phyloP scores from a whole-genome alignment of 1,284 basidiomycete species.

The Phellopilus nigrolimitatus region DNA sequence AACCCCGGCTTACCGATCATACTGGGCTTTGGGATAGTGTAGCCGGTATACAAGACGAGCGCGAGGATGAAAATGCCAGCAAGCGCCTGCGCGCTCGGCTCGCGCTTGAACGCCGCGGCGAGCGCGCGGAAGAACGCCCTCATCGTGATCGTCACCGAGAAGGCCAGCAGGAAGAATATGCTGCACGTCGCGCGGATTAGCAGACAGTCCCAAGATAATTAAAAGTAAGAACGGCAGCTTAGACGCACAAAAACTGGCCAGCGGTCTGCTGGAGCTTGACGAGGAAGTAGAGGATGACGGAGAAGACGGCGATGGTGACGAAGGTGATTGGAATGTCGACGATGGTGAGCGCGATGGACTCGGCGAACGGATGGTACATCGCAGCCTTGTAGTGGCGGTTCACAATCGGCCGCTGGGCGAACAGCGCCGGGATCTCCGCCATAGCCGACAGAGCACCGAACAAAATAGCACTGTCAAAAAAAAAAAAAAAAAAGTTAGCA shows the following conservation, averaged over 20 bases:
- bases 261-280: conserved; percentile 50
- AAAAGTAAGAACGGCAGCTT: background rate
- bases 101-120: conserved; percentile 41
- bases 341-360: conserved; percentile 62
- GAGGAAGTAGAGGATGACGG: conserved; percentile 62
- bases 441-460: conserved; percentile 52
- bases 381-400: conserved; percentile 53
- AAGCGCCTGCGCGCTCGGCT: conserved; percentile 42
- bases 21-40: conserved; percentile 29
- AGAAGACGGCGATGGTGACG: conserved; percentile 44
- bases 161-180: conserved; percentile 44
- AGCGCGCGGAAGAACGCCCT: conserved; percentile 50
- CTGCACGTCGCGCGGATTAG: conserved; percentile 25
- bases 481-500: background rate
- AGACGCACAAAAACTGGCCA: conserved; percentile 55
- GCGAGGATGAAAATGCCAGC: conserved; percentile 46
- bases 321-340: conserved; percentile 68
- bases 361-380: conserved; percentile 63
- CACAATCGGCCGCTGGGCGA: conserved; percentile 69
- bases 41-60: conserved; percentile 44
- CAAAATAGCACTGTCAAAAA: conserved; percentile 40
- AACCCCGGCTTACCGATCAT: conserved; percentile 18
- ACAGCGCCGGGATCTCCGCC: conserved; percentile 73
- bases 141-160: conserved; percentile 42
- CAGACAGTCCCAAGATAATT: background rate